These are phyloP conservation scores for Amborella trichopoda DNA, from an alignment of 164 flowering plant genomes.

Conservation along the genomic window DNA sequence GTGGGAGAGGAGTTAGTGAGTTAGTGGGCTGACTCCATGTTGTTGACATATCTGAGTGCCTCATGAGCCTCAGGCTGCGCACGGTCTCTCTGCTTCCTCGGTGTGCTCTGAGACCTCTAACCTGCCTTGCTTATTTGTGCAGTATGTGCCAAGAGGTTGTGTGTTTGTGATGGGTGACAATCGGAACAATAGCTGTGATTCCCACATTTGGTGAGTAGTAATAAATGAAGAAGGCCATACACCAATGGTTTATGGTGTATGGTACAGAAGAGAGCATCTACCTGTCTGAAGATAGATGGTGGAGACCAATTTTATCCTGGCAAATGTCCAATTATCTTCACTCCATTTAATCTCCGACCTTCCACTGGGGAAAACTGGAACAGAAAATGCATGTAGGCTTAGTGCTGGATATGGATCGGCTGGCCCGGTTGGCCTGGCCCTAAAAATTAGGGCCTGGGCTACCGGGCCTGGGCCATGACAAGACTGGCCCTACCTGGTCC, in stretches of 20 bases:
- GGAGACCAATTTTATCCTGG: too few relatives aligned
- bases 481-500: too few relatives aligned
- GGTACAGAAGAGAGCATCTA: neutral
- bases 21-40: conserved; percentile 23
- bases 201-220: conserved; percentile 33
- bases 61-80: conserved; percentile 24
- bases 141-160: conserved; percentile 37
- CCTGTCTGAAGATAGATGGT: too few relatives aligned
- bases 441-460: too few relatives aligned
- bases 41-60: conserved; percentile 31
- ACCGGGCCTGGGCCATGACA: too few relatives aligned
- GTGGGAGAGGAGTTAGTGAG: neutral
- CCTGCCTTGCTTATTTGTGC: conserved; percentile 10
- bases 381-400: too few relatives aligned
- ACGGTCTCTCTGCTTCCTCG: conserved; percentile 16
- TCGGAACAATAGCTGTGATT: conserved; percentile 45
- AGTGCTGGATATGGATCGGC: too few relatives aligned
- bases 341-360: neutral
- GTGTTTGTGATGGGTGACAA: conserved; percentile 57
- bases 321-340: neutral
- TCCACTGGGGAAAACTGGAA: neutral
- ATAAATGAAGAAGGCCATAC: neutral
- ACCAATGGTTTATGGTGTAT: neutral
- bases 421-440: too few relatives aligned
- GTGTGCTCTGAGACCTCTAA: too few relatives aligned